Base-by-base conservation (phyloP, 2,329 filamentous ascomycete genomes). In the Sporothrix schenckii region DNA sequence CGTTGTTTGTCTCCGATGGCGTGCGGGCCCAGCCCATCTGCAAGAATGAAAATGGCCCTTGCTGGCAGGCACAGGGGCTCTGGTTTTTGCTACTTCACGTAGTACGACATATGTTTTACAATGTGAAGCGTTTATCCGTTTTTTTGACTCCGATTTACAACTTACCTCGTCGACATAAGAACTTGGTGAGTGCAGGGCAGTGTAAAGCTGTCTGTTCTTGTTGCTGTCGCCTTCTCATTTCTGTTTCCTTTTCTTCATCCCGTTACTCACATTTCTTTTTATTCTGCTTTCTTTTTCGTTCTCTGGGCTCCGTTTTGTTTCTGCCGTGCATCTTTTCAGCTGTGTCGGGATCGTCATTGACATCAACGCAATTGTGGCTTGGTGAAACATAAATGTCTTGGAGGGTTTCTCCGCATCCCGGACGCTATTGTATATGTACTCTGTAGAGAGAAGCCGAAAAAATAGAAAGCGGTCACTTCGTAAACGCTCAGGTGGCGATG, bases 291-390 rank as follows among this genome's bases (percentile, higher is more conserved):
- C 19, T 53, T 24, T 30, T 54, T 10, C 30, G 7, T 34, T 41
- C 24, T 24, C 39, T n/a, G 34, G 34, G 7, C 34, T 30, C 54
- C 56, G 11, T 60, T 61, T 61, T 61, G 19, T 44, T 44, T 61
- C 34, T 44, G 34, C 21, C 16, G 44, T 67, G 19, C 49, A 13
- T 47, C 44, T 47, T 41, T 68, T 56, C 66, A 41, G 49, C 65
- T 54, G 39, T 66, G 44, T 34, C 19, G 49, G 49, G 41, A 66
- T 66, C 65, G 65, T 66, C 65, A 52, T 66, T 50, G n/a, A 39
- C 52, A 14, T 53, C 63, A n/a, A 66, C 44, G 47, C 44, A 27
- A 34, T 66, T 53, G 27, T 24, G 30, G 65, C 49, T 66, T 66
- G 44, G 44, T 52, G 61, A 66, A 50, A 66, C 61, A 66, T 34